Percentiles rank a stretch among this genome's conserved stretches.
These are phyloP conservation scores for Epichloe amarillans DNA, from an alignment of 2,329 filamentous ascomycete species.

Conservation along the genomic window DNA sequence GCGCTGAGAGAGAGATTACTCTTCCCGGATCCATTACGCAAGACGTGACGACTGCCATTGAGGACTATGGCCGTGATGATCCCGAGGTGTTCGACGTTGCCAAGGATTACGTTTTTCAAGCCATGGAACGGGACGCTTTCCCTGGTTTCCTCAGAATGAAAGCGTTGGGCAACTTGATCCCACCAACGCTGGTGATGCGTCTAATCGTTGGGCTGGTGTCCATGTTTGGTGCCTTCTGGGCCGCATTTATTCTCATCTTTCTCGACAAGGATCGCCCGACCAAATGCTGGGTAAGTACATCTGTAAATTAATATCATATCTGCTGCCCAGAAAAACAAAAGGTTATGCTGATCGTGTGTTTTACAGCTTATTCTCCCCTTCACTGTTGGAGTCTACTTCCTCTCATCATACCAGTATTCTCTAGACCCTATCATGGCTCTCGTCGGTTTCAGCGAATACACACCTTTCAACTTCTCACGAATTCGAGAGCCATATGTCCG, in stretches of 20 bases:
- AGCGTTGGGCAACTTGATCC: slow-evolving; percentile 89
- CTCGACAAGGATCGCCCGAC: slow-evolving; percentile 61
- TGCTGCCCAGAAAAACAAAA: slow-evolving; percentile 3
- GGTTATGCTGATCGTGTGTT: slow-evolving; percentile 8
- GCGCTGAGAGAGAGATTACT: slow-evolving; percentile 93
- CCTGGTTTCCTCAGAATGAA: slow-evolving; percentile 92
- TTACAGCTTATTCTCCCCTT: slow-evolving; percentile 66
- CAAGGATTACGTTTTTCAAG: slow-evolving; percentile 98
- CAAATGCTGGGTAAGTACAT: slow-evolving; percentile 65
- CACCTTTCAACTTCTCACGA: slow-evolving; percentile 78
- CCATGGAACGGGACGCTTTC: slow-evolving; percentile 99
- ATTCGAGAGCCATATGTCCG: slow-evolving; percentile 87
- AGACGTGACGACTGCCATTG: slow-evolving; percentile 76
- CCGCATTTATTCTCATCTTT: slow-evolving; percentile 86
- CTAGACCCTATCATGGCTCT: slow-evolving; percentile 85
- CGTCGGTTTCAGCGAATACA: slow-evolving; percentile 88
- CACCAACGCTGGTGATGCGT: slow-evolving; percentile 73
- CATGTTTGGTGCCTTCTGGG: slow-evolving; percentile 90
- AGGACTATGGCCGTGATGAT: slow-evolving; percentile 83
- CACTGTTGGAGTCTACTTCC: slow-evolving; percentile 76
- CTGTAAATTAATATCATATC: neutral
- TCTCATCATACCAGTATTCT: slow-evolving; percentile 88
- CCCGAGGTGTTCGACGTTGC: slow-evolving; percentile 94
- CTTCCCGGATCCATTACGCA: slow-evolving; percentile 77
- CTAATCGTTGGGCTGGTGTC: slow-evolving; percentile 68